Evolutionary conservation across 768 basidiomycete genomes (phyloP).

Genomic region (Lenzites betulinus): DNA sequence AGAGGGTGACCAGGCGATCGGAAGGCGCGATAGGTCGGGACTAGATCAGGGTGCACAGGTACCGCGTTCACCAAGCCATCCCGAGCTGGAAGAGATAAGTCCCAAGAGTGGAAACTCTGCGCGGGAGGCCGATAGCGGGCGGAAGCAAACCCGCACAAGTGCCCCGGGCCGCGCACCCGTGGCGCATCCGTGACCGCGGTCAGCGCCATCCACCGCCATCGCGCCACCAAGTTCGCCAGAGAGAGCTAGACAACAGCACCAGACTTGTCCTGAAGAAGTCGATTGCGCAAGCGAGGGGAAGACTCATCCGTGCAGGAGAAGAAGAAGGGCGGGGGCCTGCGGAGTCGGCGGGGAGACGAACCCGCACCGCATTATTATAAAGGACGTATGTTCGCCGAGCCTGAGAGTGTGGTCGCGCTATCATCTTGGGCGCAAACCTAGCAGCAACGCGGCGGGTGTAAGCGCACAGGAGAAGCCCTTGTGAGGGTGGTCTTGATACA

Average conservation of each 20-base stretch:
- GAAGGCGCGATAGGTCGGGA: not conserved
- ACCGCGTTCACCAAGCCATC: not conserved
- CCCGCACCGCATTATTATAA: not conserved
- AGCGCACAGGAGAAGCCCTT: conserved; percentile 16
- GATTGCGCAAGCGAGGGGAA: not conserved
- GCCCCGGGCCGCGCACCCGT: no score
- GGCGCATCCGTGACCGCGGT: not conserved
- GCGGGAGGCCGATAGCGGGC: conserved; percentile 1
- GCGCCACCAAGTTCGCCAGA: not conserved
- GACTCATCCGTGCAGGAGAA: not conserved
- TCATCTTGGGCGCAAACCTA: conserved; percentile 9
- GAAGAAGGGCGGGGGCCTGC: not conserved
- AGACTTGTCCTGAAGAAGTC: not conserved
- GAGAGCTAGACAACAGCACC: not conserved
- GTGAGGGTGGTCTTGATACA: not conserved
- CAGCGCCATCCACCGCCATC: not conserved
- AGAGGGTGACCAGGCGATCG: not conserved
- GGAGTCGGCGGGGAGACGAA: not conserved
- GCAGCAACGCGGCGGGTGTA: conserved; percentile 18
- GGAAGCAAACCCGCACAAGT: not conserved
- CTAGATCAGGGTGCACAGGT: not conserved
- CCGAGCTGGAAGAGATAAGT: not conserved
- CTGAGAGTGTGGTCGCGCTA: not conserved
- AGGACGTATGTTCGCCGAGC: conserved; percentile 1
- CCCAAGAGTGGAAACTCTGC: not conserved